A percentile compares a stretch with the other conserved stretches of the same genome.
phyloP scores from a whole-genome alignment of 208 protist species.

The Leishmania braziliensis region DNA sequence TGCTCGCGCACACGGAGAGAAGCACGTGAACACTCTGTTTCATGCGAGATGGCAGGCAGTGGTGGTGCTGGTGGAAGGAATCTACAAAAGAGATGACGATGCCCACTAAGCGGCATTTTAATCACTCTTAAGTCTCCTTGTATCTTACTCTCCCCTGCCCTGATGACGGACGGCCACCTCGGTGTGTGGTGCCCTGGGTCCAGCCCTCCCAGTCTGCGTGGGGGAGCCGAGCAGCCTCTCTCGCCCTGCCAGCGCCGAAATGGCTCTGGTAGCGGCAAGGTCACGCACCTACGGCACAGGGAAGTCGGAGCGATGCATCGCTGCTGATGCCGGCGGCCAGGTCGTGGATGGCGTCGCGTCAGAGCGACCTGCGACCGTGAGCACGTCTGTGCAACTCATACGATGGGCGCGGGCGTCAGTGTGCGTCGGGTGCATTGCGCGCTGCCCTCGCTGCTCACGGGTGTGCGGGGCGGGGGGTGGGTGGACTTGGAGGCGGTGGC shows the following conservation, averaged over 20 bases:
- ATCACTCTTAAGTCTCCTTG: neutral
- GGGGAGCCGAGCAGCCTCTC: neutral
- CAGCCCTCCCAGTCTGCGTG: conserved; percentile 9
- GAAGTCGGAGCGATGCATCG: no score
- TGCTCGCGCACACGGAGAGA: neutral
- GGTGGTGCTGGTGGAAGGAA: neutral
- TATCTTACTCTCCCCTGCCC: neutral
- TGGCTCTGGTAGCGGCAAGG: neutral
- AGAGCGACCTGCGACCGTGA: no score
- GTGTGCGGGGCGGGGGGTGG: no score
- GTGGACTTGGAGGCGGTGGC: neutral
- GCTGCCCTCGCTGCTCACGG: no score
- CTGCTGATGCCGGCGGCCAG: no score
- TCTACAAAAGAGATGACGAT: neutral
- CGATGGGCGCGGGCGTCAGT: no score
- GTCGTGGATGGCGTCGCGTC: no score
- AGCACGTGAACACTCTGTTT: neutral
- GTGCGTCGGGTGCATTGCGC: no score
- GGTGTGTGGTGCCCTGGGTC: neutral
- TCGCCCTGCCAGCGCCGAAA: neutral
- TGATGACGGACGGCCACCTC: neutral
- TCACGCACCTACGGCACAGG: neutral
- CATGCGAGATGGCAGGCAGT: neutral
- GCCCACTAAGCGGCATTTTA: neutral
- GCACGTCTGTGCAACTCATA: no score